Conservation (phyloP, 331 rosid genomes). For the Ulmus americana region DNA sequence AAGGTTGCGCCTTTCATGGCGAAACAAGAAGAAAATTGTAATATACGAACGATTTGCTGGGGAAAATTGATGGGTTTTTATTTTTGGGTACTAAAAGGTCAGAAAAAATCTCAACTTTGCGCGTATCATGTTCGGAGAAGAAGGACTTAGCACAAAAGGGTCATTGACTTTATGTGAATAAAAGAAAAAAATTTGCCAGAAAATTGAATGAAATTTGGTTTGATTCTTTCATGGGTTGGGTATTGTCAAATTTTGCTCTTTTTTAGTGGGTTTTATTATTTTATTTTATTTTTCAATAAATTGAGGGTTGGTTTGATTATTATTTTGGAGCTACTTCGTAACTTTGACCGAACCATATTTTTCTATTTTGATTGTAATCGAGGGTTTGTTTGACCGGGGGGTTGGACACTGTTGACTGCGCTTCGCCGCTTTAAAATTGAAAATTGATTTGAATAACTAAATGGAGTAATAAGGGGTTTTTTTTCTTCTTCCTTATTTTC, state of each 20-base stretch:
- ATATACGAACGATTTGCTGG: too few species aligned
- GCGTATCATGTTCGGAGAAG: not conserved
- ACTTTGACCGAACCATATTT: slow-evolving; percentile 4
- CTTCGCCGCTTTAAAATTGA: too few species aligned
- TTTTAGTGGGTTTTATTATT: not conserved
- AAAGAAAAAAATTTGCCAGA: not conserved
- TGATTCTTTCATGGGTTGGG: not conserved
- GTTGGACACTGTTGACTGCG: not conserved
- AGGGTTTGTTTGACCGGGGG: slow-evolving; percentile 13
- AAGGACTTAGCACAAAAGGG: not conserved
- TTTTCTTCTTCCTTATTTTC: too few species aligned
- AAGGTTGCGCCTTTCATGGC: slow-evolving; percentile 8
- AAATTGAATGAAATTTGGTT: not conserved
- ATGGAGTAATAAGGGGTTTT: too few species aligned
- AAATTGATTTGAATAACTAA: too few species aligned
- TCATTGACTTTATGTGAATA: slow-evolving; percentile 20
- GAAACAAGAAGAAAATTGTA: not conserved
- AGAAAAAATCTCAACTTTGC: slow-evolving; percentile 9
- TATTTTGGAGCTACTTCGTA: not conserved
- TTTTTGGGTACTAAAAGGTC: not conserved
- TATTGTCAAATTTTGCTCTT: not conserved
- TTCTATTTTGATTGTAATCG: not conserved
- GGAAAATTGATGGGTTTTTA: not conserved
- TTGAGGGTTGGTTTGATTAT: not conserved
- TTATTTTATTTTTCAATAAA: too few species aligned